Evolutionary conservation across 345 rosid species (phyloP), one percentile per base, ranked within the genome.

Genomic region (Gossypium sturtianum): DNA sequence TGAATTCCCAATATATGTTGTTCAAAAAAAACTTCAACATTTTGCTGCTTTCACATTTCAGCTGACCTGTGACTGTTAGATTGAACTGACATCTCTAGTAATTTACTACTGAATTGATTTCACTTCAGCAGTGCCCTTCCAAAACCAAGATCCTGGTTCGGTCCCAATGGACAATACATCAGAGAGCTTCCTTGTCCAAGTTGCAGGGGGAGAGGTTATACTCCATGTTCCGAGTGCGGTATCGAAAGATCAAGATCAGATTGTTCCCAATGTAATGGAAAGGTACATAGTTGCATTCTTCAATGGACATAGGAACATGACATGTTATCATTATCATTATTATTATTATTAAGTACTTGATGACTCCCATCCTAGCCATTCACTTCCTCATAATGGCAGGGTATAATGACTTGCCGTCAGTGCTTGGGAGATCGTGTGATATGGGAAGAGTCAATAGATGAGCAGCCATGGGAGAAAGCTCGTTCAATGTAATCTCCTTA

Each of bases 361-460:
- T 7, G 57, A 43, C 38, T 25, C 27, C 23, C 59, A 34, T 52
- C 22, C 12, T 68, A 51, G 8, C 17, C 9, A 17, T 73, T 47
- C 9, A 54, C 44, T 75, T 12, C 12, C 52, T 9, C 61, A 16
- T 75, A 41, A 52, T 77, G 60, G 75, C 81, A 94, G 98, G 97
- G 98, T 72, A 84, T 88, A 76, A 86, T 88, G 87, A 90, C 92
- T 65, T 94, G 98, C 82, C 71, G 19, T 16, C 88, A 80, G 66
- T 94, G 97, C 84, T 86, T 78, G 68, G 98, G 98, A 17, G 98
- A 94, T 68, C 85, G 98, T 77, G 98, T 94, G 45, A 84, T 90
- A 76, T 94, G 98, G 98, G 93, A 90, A 81, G 98, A 94, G 87
- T 89, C 93, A 47, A 89, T 92, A 43, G 98, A 94, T 54, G 98